Conservation (phyloP, 2,329 filamentous ascomycete genomes). For the Aspergillus cejpii region DNA sequence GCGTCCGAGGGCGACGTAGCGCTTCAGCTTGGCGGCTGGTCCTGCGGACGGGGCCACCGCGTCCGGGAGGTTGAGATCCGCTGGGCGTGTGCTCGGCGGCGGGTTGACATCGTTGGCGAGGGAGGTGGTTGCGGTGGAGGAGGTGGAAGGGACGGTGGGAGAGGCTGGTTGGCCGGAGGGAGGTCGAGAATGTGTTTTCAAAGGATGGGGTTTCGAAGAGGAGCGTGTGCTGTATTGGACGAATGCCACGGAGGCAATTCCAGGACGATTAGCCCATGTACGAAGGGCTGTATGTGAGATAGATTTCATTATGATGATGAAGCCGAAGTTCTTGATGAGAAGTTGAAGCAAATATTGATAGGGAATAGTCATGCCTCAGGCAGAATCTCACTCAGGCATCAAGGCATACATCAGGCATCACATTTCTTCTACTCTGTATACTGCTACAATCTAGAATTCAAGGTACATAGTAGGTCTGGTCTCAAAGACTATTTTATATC, state of each 20-base stretch:
- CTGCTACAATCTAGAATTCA: too few species aligned
- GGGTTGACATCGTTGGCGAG: slow-evolving; percentile 54
- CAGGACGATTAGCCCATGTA: background rate
- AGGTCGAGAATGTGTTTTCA: slow-evolving; percentile 17
- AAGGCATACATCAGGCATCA: background rate
- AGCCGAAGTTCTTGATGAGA: too few species aligned
- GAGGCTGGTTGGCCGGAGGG: slow-evolving; percentile 15
- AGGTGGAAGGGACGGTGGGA: slow-evolving; percentile 12
- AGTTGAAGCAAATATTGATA: background rate
- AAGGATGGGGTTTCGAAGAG: too few species aligned
- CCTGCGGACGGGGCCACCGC: slow-evolving; percentile 43
- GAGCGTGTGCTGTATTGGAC: slow-evolving; percentile 10
- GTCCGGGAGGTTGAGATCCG: slow-evolving; percentile 58
- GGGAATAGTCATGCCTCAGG: background rate
- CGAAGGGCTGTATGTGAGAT: too few species aligned
- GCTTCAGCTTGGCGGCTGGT: slow-evolving; percentile 32
- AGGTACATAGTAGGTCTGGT: too few species aligned
- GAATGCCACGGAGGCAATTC: background rate
- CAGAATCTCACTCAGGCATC: background rate
- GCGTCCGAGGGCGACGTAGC: slow-evolving; percentile 53
- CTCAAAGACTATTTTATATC: too few species aligned
- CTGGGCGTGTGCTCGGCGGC: slow-evolving; percentile 64
- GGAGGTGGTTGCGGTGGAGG: slow-evolving; percentile 16
- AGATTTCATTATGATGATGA: too few species aligned
- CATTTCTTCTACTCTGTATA: too few species aligned